phyloP scores from a whole-genome alignment of 2,329 filamentous ascomycete genomes.

The Venturiaceae sp. region DNA sequence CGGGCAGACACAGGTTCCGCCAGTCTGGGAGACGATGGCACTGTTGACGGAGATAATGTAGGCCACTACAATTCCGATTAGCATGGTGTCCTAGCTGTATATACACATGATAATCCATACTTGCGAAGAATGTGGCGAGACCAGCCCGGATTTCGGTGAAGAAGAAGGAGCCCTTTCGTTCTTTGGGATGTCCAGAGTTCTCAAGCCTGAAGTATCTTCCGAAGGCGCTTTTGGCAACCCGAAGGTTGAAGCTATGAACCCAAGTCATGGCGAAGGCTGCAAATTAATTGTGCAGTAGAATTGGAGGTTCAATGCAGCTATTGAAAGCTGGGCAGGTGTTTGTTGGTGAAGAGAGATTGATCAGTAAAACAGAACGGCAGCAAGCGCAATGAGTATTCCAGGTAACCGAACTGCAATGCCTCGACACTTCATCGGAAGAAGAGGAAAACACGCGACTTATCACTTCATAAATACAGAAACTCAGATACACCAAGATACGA shows the following conservation, averaged over 20 bases:
- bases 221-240: constrained; percentile 23
- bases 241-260: constrained; percentile 22
- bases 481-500: neutral
- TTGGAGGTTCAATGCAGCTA: neutral
- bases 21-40: constrained; percentile 60
- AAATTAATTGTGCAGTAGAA: neutral
- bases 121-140: constrained; percentile 54
- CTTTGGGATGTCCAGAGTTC: constrained; percentile 64
- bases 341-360: neutral
- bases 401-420: neutral
- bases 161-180: constrained; percentile 67
- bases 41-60: constrained; percentile 67
- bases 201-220: constrained; percentile 60
- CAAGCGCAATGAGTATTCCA: neutral
- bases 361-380: neutral
- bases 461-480: neutral
- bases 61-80: constrained; percentile 47
- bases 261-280: constrained; percentile 10
- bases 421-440: neutral
- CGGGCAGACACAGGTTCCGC: constrained; percentile 68
- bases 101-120: constrained; percentile 22
- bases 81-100: constrained; percentile 31
- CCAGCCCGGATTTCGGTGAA: constrained; percentile 78
- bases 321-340: neutral
- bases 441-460: neutral